A percentile compares a stretch with the other conserved stretches of the same genome.
Evolutionary conservation across 148 eudicot species (phyloP).

Genomic region (Persicaria tinctoria): DNA sequence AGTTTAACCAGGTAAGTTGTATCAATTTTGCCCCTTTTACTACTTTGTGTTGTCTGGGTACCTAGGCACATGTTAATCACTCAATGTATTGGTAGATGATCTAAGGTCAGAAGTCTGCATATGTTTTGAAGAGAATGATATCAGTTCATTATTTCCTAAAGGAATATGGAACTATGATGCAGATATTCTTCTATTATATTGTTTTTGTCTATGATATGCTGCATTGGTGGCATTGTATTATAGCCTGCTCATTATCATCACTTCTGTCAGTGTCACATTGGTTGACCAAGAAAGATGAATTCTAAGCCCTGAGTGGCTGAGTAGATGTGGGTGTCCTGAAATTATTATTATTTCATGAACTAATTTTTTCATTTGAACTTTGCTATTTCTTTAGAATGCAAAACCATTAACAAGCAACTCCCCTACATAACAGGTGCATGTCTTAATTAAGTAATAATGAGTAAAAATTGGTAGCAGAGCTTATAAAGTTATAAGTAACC

Average conservation of each 20-base stretch:
- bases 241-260: neutral
- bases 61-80: neutral
- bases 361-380: neutral
- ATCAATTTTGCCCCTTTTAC: neutral
- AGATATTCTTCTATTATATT: neutral
- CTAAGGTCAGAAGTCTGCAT: neutral
- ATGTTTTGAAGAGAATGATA: neutral
- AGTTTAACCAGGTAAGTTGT: slow-evolving; percentile 83
- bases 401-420: neutral
- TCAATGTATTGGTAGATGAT: neutral
- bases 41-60: slow-evolving; percentile 7
- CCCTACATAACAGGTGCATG: neutral
- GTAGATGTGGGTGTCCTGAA: neutral
- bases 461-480: neutral
- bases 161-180: neutral
- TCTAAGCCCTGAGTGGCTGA: neutral
- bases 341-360: neutral
- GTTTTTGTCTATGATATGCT: neutral
- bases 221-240: neutral
- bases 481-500: neutral
- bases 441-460: neutral
- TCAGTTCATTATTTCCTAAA: neutral
- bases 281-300: neutral
- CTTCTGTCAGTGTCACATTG: slow-evolving; percentile 6
- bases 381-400: neutral